Evolutionary conservation across 169 alveolate genomes (phyloP), one percentile per base, ranked within the genome.

Genomic region (Plasmodium malariae): DNA sequence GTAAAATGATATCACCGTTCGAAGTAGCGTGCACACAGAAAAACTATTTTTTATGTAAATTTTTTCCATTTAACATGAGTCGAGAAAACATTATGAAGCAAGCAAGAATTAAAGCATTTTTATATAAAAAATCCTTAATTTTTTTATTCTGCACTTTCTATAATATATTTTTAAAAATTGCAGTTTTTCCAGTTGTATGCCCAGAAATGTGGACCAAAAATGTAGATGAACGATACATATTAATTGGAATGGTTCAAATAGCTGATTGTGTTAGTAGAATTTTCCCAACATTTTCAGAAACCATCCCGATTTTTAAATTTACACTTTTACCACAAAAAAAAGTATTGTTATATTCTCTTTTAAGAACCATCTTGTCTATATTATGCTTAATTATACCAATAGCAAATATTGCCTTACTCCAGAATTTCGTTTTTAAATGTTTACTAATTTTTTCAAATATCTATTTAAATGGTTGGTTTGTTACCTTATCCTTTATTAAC

Each of bases 191-290:
- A 2, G 90, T 80, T 28, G 90, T 65, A 30, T 80, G 90, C 36
- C 90, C 90, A 40, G 90, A 80, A 65, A 65, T 80, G 83, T 80
- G 90, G 90, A 80, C 90, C 3, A 65, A 17, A n/a, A 49, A 80
- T 12, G 90, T 80, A 3, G 83, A 80, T 14, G 83, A 80, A 57
- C 34, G 90, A 48, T 80, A 80, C 36, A 80, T 80, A 49, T 63
- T 80, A 57, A 80, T 80, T 19, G 90, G 90, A 11, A 80, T 80
- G 69, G 90, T 80, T 1, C 90, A 80, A 55, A 9, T 80, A 43
- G 83, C 72, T 28, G 90, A 80, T 59, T 80, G 85, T 28, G 30
- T 80, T 40, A 80, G 90, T 65, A 65, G 90, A 30, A 65, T 80
- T 26, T 80, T 80, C 26, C 90, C 90, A 17, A 67, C 90, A 34